Evolutionary conservation across 192 early-diverging fungal species (phyloP).

Genomic region (Nowakowskiella sp.): DNA sequence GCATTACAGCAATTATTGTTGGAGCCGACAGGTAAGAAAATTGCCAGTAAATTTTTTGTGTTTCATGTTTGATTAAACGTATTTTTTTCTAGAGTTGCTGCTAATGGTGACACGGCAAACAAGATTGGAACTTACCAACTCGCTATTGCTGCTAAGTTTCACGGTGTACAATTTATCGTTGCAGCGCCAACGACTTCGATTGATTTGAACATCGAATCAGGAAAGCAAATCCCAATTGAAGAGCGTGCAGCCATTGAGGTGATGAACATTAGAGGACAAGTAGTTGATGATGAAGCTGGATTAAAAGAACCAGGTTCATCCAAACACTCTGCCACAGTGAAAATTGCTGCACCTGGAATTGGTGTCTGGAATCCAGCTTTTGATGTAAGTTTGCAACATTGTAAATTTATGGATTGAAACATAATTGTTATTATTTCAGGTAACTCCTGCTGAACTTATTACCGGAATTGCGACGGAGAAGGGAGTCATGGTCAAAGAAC

Average conservation of each 20-base stretch:
- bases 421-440: constrained; percentile 24
- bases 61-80: not conserved
- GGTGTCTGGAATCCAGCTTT: constrained; percentile 96
- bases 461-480: constrained; percentile 87
- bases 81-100: constrained; percentile 54
- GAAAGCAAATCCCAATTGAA: constrained; percentile 81
- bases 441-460: constrained; percentile 81
- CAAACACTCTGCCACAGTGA: constrained; percentile 49
- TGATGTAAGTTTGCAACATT: constrained; percentile 43
- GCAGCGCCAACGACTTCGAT: constrained; percentile 92
- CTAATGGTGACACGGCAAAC: constrained; percentile 96
- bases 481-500: constrained; percentile 57
- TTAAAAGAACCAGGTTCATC: constrained; percentile 23
- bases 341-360: constrained; percentile 75
- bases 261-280: constrained; percentile 48
- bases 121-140: constrained; percentile 99
- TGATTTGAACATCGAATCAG: constrained; percentile 63
- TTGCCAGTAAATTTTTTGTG: not conserved
- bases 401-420: constrained; percentile 6
- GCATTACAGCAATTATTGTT: constrained; percentile 80
- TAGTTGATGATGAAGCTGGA: constrained; percentile 32
- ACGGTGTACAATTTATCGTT: constrained; percentile 83
- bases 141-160: constrained; percentile 81
- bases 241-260: constrained; percentile 72
- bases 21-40: constrained; percentile 76